A percentile compares a stretch with the other conserved stretches of the same genome.
Evolutionary conservation across 208 protist genomes (phyloP).

Genomic region (Wallacemonas rigidus): DNA sequence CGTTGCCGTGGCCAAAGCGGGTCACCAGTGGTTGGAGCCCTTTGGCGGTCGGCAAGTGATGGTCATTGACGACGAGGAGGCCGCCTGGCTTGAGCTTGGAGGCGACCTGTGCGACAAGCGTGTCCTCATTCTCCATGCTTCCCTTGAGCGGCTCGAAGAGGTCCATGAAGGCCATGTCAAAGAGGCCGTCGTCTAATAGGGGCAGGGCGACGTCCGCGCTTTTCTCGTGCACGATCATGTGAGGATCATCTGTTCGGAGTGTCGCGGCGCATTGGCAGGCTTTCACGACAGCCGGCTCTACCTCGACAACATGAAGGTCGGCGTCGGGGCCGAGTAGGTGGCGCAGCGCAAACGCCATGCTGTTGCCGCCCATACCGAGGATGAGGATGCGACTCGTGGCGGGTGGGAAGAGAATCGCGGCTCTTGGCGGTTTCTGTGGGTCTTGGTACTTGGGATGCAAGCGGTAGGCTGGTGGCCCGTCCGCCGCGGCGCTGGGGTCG

Average conservation of each 20-base stretch:
- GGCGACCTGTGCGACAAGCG: constrained; percentile 39
- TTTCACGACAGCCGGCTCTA: constrained; percentile 63
- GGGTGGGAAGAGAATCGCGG: constrained; percentile 25
- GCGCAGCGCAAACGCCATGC: constrained; percentile 67
- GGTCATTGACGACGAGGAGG: constrained; percentile 76
- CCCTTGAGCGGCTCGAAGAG: constrained; percentile 70
- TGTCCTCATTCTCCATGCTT: constrained; percentile 46
- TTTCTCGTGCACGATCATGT: constrained; percentile 37
- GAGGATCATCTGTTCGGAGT: constrained; percentile 26
- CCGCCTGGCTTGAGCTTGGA: constrained; percentile 46
- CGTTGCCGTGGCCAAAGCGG: constrained; percentile 55
- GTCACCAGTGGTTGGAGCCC: constrained; percentile 35
- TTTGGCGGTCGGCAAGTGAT: constrained; percentile 48
- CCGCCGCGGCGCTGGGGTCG: no score
- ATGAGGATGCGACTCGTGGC: constrained; percentile 41
- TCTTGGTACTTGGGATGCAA: background rate
- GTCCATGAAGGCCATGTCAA: constrained; percentile 78
- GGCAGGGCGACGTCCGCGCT: constrained; percentile 33
- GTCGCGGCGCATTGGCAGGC: constrained; percentile 47
- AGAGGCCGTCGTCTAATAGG: constrained; percentile 22
- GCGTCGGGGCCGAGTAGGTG: constrained; percentile 44
- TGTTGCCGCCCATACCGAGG: constrained; percentile 86
- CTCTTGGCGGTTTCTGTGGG: background rate
- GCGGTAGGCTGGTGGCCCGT: background rate
- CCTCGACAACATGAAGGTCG: constrained; percentile 62